Conservation (phyloP, 148 eudicot species). For the Chenopodium suecicum region DNA sequence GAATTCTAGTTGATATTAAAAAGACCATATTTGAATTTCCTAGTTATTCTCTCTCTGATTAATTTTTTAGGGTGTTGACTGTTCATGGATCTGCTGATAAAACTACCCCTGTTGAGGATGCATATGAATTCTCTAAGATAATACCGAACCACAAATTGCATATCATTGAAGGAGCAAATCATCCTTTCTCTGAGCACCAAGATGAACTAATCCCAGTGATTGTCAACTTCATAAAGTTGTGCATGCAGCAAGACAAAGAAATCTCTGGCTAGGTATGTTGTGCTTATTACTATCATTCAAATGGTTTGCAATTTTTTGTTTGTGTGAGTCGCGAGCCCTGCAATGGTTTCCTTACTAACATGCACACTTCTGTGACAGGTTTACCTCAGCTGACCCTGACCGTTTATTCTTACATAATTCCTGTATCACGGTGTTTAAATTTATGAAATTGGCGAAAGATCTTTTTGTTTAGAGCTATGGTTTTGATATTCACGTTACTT, state of each 20-base stretch:
- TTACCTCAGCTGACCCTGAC: neutral
- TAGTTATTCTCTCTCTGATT: neutral
- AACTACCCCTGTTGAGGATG: constrained; percentile 65
- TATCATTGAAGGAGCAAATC: constrained; percentile 70
- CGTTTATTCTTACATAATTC: neutral
- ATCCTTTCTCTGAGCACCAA: constrained; percentile 53
- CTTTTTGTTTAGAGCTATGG: too few relatives aligned
- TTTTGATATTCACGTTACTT: neutral
- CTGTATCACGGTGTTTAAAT: neutral
- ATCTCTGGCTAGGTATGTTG: constrained; percentile 11
- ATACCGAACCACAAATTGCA: constrained; percentile 69
- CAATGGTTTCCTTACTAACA: neutral
- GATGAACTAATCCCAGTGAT: constrained; percentile 49
- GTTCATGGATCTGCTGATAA: constrained; percentile 81
- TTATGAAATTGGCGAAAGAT: neutral
- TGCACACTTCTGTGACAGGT: neutral
- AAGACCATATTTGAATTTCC: neutral
- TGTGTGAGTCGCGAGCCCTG: neutral
- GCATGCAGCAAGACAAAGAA: constrained; percentile 36
- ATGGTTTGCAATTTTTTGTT: neutral
- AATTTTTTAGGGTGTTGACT: constrained; percentile 57
- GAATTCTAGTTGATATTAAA: neutral
- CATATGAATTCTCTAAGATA: constrained; percentile 62
- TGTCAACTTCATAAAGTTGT: constrained; percentile 59
- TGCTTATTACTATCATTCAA: neutral